Conservation (phyloP, 1,284 basidiomycete species). For the Sanghuangporus weigelae region DNA sequence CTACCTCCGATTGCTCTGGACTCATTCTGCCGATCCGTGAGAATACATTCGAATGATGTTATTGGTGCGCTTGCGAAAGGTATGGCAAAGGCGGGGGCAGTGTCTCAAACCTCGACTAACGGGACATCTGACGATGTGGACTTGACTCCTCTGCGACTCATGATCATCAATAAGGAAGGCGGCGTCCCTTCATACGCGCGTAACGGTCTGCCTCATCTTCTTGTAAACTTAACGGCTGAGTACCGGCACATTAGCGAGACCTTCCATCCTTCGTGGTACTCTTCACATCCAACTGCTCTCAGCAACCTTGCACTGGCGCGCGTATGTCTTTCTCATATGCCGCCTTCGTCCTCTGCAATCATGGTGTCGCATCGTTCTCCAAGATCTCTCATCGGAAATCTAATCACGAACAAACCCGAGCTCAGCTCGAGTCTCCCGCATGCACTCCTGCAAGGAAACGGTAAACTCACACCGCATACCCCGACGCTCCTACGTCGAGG, state of each 20-base stretch:
- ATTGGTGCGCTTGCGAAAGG: conserved; percentile 84
- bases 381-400: conserved; percentile 90
- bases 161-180: conserved; percentile 97
- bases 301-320: conserved; percentile 85
- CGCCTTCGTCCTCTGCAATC: conserved; percentile 86
- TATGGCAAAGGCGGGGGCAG: conserved; percentile 64
- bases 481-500: conserved; percentile 92
- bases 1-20: conserved; percentile 93
- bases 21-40: conserved; percentile 81
- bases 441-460: conserved; percentile 80
- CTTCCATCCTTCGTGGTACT: conserved; percentile 75
- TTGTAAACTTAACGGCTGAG: conserved; percentile 93
- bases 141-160: conserved; percentile 87
- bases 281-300: conserved; percentile 82
- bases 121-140: conserved; percentile 46
- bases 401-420: conserved; percentile 98
- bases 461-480: conserved; percentile 82
- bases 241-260: conserved; percentile 83
- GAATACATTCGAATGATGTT: conserved; percentile 88
- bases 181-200: conserved; percentile 98
- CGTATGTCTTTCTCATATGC: conserved; percentile 91
- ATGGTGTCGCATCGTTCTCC: conserved; percentile 98
- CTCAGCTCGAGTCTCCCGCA: conserved; percentile 94
- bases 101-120: not conserved
- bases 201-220: conserved; percentile 89